Percentiles rank a stretch among this genome's conserved stretches.
Evolutionary conservation across 2,329 filamentous ascomycete species (phyloP).

Genomic region (Calonectria pseudoreteaudii): DNA sequence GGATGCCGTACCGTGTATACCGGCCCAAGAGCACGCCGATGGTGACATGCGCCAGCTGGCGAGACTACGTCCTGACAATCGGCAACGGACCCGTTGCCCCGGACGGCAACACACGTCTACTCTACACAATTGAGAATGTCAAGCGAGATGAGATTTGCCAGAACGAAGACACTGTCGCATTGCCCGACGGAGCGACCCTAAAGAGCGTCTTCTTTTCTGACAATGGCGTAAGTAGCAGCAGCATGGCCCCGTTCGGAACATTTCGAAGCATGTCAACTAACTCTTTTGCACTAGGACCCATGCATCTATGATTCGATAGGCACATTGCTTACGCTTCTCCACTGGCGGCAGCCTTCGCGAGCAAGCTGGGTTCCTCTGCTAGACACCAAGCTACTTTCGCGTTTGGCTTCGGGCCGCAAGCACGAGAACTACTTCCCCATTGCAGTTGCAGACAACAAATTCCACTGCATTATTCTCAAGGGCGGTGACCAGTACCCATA

Average conservation of each 20-base stretch:
- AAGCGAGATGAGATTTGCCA: conserved; percentile 95
- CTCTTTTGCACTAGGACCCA: conserved; percentile 72
- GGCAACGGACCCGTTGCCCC: conserved; percentile 89
- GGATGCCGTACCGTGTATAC: conserved; percentile 89
- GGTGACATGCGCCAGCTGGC: conserved; percentile 93
- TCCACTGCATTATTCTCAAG: conserved; percentile 99
- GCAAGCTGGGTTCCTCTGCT: conserved; percentile 93
- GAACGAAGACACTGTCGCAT: conserved; percentile 89
- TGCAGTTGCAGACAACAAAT: conserved; percentile 89
- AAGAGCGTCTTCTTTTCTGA: conserved; percentile 93
- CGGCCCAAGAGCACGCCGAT: conserved; percentile 90
- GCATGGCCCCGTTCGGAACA: neutral
- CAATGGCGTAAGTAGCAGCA: conserved; percentile 73
- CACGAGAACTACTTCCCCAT: conserved; percentile 95
- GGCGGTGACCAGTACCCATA: conserved; percentile 93
- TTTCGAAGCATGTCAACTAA: neutral
- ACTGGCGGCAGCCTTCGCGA: conserved; percentile 89
- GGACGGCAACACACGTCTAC: conserved; percentile 81
- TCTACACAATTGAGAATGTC: conserved; percentile 95
- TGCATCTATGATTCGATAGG: conserved; percentile 97
- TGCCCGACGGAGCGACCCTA: conserved; percentile 79
- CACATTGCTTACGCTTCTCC: conserved; percentile 85
- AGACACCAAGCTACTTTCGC: conserved; percentile 86
- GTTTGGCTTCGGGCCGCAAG: conserved; percentile 86
- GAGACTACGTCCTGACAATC: conserved; percentile 95